These are phyloP conservation scores for Neopestalotiopsis sp. DNA, from an alignment of 2,329 filamentous ascomycete species.

Conservation along the genomic window DNA sequence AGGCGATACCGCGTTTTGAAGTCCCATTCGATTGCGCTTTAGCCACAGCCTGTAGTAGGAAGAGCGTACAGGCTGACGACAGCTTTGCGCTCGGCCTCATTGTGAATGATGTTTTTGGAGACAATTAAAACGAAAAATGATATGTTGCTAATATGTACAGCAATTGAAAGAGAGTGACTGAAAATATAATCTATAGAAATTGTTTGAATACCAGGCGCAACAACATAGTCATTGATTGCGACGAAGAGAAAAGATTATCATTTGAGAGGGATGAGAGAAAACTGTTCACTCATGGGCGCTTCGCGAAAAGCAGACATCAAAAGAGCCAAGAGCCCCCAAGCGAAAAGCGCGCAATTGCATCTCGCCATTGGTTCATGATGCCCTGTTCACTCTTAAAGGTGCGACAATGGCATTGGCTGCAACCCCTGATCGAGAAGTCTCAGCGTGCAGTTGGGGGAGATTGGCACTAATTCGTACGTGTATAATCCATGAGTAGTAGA, in stretches of 20 bases:
- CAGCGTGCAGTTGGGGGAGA: neutral
- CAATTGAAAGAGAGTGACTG: neutral
- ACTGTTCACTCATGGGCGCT: neutral
- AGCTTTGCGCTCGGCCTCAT: neutral
- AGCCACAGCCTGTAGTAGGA: neutral
- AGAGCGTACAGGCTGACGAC: neutral
- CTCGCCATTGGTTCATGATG: neutral
- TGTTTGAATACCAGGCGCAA: neutral
- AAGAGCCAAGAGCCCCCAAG: neutral
- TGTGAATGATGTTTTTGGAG: neutral
- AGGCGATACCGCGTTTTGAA: constrained; percentile 36
- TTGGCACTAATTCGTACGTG: neutral
- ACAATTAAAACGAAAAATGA: neutral
- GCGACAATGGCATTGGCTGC: neutral
- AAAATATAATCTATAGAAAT: neutral
- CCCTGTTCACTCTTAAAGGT: neutral
- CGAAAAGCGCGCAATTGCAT: neutral
- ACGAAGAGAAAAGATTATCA: too few relatives aligned
- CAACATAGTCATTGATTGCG: neutral
- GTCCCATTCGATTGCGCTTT: constrained; percentile 1
- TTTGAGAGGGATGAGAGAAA: too few relatives aligned
- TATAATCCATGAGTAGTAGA: too few relatives aligned
- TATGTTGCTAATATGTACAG: neutral
- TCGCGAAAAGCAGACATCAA: neutral
- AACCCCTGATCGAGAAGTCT: neutral